Evolutionary conservation across 1,139 yeast species (phyloP), one percentile per base, ranked within the genome.

Genomic region (Nakaseomyces glabratus): DNA sequence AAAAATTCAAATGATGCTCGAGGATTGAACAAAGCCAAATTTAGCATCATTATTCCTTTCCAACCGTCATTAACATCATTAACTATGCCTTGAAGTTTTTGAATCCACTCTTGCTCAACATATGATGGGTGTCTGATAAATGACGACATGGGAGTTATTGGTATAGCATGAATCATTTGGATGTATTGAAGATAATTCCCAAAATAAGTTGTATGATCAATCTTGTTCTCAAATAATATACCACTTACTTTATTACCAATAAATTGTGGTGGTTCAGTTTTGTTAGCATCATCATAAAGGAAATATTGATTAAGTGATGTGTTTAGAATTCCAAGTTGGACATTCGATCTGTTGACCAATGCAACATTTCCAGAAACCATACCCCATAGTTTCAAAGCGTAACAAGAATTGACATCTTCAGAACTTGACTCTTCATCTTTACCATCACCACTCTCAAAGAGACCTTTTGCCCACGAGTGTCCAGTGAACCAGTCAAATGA

Each of bases 91-190:
- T 61, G 46, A 18, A 77, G 53, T 42, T 63, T 68, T 34, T 66
- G 62, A 9, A 63, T 64, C 96, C 95, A 90, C 62, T 90, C 97
- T 60, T 86, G 76, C 46, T 65, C 51, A 12, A 80, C 94, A 58
- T 76, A 90, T 1, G 65, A 59, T 1, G 86, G 72, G 4, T 68
- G 65, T 57, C 97, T 71, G 29, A 86, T 69, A 43, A 70, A 76
- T 0, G 93, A 76, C 11, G 95, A 79, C 11, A 82, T 75, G 0
- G 96, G 90, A 0, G 95, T 85, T 32, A 84, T 65, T 16, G 98
- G 95, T 40, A 90, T 68, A 79, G 93, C 90, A 56, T 90, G 97
- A 43, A 90, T 88, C 54, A 96, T 95, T 52, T 88, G 97, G 36
- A 90, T 86, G 57, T 81, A 90, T 58, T 88, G 90, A 26, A 66